phyloP scores from a whole-genome alignment of 2,329 filamentous ascomycete species.

The Phyllosticta citribraziliensis region DNA sequence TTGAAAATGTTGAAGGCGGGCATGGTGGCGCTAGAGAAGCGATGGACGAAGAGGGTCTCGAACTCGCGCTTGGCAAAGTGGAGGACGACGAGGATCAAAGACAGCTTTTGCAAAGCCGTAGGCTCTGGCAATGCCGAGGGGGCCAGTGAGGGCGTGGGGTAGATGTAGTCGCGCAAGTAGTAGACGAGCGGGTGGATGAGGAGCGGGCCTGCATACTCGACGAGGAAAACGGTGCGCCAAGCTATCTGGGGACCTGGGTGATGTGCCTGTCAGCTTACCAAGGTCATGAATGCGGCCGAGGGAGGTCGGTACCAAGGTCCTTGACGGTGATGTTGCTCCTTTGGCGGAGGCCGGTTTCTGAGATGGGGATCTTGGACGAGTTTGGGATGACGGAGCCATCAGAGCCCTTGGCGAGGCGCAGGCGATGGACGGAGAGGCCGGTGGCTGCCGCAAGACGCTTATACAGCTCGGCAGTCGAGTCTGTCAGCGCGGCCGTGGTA shows the following conservation, averaged over 20 bases:
- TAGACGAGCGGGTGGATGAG: conserved; percentile 72
- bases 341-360: conserved; percentile 47
- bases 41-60: conserved; percentile 90
- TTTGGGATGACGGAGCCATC: conserved; percentile 52
- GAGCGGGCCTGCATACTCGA: conserved; percentile 90
- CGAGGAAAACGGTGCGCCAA: conserved; percentile 88
- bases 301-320: conserved; percentile 60
- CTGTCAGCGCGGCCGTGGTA: conserved; percentile 42
- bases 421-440: conserved; percentile 46
- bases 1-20: conserved; percentile 83
- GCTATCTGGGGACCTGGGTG: conserved; percentile 68
- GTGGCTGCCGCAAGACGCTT: conserved; percentile 44
- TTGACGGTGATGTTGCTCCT: conserved; percentile 69
- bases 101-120: conserved; percentile 61
- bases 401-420: conserved; percentile 55
- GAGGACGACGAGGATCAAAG: conserved; percentile 61
- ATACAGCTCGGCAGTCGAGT: conserved; percentile 48
- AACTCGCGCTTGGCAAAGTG: conserved; percentile 95
- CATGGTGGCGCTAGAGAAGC: conserved; percentile 93
- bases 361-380: conserved; percentile 40
- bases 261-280: background rate
- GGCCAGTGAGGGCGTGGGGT: conserved; percentile 17
- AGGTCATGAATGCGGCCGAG: background rate
- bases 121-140: conserved; percentile 21
- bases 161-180: conserved; percentile 49